Base-by-base conservation (phyloP, 352 stramenopile genomes). In the Pythium rhizo-oryzae region DNA sequence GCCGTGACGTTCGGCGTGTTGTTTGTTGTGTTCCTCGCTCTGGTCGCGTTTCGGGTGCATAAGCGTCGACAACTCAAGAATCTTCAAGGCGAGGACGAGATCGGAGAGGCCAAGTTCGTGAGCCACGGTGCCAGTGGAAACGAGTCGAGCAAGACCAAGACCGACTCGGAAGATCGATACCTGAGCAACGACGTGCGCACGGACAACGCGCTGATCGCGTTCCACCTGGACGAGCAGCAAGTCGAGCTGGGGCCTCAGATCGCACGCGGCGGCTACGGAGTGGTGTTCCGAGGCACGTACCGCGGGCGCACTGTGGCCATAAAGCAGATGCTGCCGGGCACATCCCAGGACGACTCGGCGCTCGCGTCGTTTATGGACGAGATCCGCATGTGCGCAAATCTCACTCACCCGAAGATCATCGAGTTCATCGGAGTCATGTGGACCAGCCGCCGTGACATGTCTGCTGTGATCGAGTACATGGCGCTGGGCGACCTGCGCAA, bases 381-480 rank as follows among this genome's bases (percentile, higher is more conserved):
- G 63, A 77, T 79, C 41, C 66, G 70, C 15, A 55, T 77, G 43
- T 77, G 72, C 54, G 65, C 73, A 0, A 69, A 56, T n/a, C n/a
- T 79, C 15, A 49, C 68, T 5, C 73, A 79, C 24, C 69, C 73
- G 5, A 79, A 79, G 37, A 72, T 77, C 28, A 69, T 79, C 15
- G 23, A 33, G 11, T 78, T 78, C 41, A 44, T 78, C 18, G 72
- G 72, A 19, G 59, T 78, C 43, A 60, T 59, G 19, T 78, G 72
- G 67, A 76, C 33, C 5, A 76, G 56, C 21, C 46, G 75, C 3
- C 19, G 64, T 15, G 63, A 78, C 37, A 30, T 76, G 15, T 65
- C 67, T 21, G 68, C 70, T 21, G 58, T 78, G 25, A 76, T 63
- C 30, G 72, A 78, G 61, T 78, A 61, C 61, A 68, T 74, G 63